Evolutionary conservation across 371 early-diverging fungal species (phyloP), one percentile per base, ranked within the genome.

Genomic region (Mortierella sp.): DNA sequence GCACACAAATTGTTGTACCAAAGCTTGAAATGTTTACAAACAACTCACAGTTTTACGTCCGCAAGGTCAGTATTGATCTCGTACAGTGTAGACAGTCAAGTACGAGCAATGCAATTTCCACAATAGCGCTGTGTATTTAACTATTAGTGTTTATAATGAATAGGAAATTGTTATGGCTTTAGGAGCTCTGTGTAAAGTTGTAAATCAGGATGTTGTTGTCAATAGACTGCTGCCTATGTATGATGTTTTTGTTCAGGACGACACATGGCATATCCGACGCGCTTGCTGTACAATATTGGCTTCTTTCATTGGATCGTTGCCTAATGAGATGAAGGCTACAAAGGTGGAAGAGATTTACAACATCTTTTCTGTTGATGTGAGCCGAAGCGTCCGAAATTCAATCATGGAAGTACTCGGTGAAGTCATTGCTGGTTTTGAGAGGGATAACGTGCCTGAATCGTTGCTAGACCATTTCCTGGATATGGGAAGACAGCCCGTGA

Each of bases 231-330:
- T 90, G 32, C 90, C 90, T 1, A 61, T 90, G 12, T 90, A 86
- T 59, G 74, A 74, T 19, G 64, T 70, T 22, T 87, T 87, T 77
- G 80, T 86, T 13, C 82, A 86, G 47, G 89, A 90, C 61, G 86
- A 86, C 35, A 88, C 88, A 32, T 90, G 90, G 90, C 90, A 90
- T 68, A 87, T 89, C 22, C 85, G 90, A 51, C 82, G 86, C 23
- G 87, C 90, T 22, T 88, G 89, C 65, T 86, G 88, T 19, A 70
- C 86, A 5, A 78, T 88, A 2, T 71, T 90, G 3, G 87, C 89
- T 4, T 64, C 85, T 9, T 58, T 90, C 12, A 85, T 88, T 42
- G 76, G 76, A 13, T 86, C 86, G 1, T 63, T 90, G 29, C 85
- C 87, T 0, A 78, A 80, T 5, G 87, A 86, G 31, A 61, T 81